Evolutionary conservation across 176 grass and related monocot species (phyloP).

Genomic region (Aegilops longissima): DNA sequence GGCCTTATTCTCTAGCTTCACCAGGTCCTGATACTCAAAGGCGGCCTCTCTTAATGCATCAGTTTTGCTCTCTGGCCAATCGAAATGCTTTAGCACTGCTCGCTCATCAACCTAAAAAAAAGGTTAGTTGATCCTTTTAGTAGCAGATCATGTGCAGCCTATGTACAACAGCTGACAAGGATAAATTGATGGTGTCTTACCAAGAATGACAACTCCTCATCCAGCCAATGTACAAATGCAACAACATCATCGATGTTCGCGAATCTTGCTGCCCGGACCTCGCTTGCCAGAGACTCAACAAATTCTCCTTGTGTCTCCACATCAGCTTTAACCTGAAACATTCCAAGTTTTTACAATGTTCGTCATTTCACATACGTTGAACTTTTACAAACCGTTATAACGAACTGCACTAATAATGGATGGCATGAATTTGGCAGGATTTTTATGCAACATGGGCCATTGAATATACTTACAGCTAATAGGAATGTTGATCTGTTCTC

Average conservation of each 20-base stretch:
- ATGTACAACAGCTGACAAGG: not conserved
- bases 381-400: too few relatives aligned
- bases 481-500: conserved; percentile 91
- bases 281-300: conserved; percentile 62
- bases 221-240: conserved; percentile 91
- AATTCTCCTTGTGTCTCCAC: conserved; percentile 95
- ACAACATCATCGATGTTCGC: conserved; percentile 65
- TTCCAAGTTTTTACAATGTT: conserved; percentile 12
- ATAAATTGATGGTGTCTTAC: conserved; percentile 34
- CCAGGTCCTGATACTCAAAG: conserved; percentile 78
- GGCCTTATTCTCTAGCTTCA: conserved; percentile 69
- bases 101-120: conserved; percentile 82
- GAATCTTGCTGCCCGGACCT: conserved; percentile 46
- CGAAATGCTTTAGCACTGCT: conserved; percentile 94
- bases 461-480: conserved; percentile 75
- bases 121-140: not conserved
- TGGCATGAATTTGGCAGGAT: conserved; percentile 10
- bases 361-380: not conserved
- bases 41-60: conserved; percentile 82
- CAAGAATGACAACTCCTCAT: conserved; percentile 96
- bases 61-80: conserved; percentile 95
- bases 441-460: not conserved
- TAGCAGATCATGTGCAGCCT: not conserved
- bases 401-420: not conserved
- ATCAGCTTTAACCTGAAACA: conserved; percentile 90